Evolutionary conservation across 805 yeast genomes (phyloP).

Genomic region (Saccharomycopsis fodiens): DNA sequence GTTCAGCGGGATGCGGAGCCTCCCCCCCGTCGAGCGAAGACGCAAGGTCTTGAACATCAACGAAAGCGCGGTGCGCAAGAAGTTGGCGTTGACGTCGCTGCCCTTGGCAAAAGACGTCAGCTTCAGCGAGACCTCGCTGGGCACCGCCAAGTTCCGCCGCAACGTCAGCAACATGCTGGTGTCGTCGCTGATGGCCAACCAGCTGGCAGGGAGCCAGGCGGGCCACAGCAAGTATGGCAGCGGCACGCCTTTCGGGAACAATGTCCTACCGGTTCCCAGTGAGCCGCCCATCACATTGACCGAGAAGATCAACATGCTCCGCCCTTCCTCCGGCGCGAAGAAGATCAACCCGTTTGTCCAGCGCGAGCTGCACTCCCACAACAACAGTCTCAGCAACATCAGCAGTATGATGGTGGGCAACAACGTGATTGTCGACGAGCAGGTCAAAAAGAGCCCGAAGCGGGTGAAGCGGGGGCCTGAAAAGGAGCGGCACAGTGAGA

Average conservation of each 20-base stretch:
- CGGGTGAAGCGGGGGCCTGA: neutral
- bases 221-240: neutral
- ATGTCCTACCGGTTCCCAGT: no score
- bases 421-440: slow-evolving; percentile 14
- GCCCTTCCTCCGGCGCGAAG: slow-evolving; percentile 8
- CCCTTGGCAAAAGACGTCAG: neutral
- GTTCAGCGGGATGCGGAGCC: neutral
- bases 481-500: neutral
- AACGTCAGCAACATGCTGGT: neutral
- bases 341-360: neutral
- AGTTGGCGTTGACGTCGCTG: neutral
- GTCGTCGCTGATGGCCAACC: neutral
- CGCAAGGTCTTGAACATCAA: neutral
- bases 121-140: neutral
- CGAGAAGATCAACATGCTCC: slow-evolving; percentile 19
- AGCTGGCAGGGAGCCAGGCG: neutral
- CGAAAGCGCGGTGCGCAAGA: neutral
- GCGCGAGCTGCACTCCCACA: slow-evolving; percentile 3
- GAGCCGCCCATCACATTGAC: slow-evolving; percentile 19
- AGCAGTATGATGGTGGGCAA: slow-evolving; percentile 9
- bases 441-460: slow-evolving; percentile 3
- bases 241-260: no score
- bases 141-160: neutral
- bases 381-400: slow-evolving; percentile 18
- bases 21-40: neutral